Percentiles rank a stretch among this genome's conserved stretches.
Conservation (phyloP, 768 basidiomycete species). For the Russula virescens region DNA sequence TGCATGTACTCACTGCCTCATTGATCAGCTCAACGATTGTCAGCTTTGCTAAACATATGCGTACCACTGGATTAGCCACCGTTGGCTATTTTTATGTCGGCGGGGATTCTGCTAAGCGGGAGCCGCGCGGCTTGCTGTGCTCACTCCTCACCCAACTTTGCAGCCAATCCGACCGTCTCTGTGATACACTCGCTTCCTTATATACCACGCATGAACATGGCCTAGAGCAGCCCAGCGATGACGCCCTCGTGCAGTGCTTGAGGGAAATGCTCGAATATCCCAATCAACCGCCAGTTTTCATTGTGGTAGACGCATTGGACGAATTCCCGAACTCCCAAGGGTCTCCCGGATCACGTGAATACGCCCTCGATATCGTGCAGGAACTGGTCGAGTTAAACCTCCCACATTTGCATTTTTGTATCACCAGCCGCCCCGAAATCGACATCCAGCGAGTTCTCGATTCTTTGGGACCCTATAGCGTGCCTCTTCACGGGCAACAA, state of each 20-base stretch:
- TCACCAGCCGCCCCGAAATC: neutral
- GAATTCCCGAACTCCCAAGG: too few species aligned
- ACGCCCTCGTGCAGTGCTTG: neutral
- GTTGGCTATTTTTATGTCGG: too few species aligned
- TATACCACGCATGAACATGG: too few species aligned
- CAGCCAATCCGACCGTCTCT: neutral
- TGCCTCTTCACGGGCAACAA: neutral
- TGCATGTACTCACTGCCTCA: too few species aligned
- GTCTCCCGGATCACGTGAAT: neutral
- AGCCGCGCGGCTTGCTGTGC: too few species aligned
- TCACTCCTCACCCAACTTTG: neutral
- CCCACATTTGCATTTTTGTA: neutral
- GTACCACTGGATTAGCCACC: too few species aligned
- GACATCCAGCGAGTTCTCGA: neutral
- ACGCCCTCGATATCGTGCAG: neutral
- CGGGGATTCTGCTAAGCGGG: too few species aligned
- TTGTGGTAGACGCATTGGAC: too few species aligned
- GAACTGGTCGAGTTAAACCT: neutral
- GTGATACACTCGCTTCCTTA: too few species aligned
- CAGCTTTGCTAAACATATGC: too few species aligned
- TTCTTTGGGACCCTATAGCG: neutral
- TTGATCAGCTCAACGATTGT: too few species aligned
- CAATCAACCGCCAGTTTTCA: neutral
- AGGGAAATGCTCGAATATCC: neutral
- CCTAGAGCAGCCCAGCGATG: too few species aligned